Conservation (phyloP, 176 grass and related monocot genomes). For the Luzula sylvatica region DNA sequence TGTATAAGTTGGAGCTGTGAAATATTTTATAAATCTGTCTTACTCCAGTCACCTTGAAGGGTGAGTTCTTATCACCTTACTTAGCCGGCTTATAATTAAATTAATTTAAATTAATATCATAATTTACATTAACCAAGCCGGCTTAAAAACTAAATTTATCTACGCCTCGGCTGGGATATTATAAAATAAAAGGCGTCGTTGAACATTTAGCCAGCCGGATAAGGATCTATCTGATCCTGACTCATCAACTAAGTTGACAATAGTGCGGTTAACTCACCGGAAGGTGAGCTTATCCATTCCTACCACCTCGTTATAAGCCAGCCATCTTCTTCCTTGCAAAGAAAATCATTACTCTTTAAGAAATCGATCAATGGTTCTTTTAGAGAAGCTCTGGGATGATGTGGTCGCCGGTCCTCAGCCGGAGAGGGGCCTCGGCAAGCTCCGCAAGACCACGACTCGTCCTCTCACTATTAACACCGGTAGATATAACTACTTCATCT, state of each 20-base stretch:
- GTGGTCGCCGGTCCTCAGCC: slow-evolving; percentile 75
- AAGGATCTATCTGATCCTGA: too few species aligned
- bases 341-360: neutral
- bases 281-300: neutral
- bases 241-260: too few species aligned
- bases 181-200: too few species aligned
- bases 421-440: slow-evolving; percentile 73
- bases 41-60: neutral
- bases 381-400: slow-evolving; percentile 94
- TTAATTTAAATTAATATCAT: neutral
- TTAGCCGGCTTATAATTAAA: neutral
- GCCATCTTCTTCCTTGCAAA: neutral
- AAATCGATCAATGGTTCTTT: slow-evolving; percentile 12
- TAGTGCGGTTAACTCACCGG: neutral
- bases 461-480: slow-evolving; percentile 44
- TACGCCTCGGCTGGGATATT: too few species aligned
- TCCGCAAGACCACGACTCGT: slow-evolving; percentile 36
- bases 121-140: neutral
- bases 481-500: slow-evolving; percentile 4
- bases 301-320: slow-evolving; percentile 13
- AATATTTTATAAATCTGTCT: neutral
- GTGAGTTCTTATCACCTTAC: neutral
- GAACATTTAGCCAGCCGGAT: too few species aligned
- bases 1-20: slow-evolving; percentile 15
- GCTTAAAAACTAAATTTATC: neutral